Evolutionary conservation across 2,329 filamentous ascomycete genomes (phyloP).

Genomic region (Emergomyces pasteurianus): DNA sequence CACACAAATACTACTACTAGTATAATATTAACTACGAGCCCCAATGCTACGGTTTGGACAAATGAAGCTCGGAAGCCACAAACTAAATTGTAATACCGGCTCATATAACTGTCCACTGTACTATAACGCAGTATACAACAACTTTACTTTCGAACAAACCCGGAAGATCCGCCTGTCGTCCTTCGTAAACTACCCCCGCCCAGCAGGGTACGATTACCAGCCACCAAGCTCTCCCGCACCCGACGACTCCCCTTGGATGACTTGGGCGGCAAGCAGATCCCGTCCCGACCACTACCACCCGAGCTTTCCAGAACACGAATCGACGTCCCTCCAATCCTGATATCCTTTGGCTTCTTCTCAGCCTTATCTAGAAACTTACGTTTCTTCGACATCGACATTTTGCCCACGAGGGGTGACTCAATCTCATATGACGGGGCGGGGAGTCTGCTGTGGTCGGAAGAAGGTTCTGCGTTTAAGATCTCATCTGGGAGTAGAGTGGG

Average conservation of each 20-base stretch:
- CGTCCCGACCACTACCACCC: constrained; percentile 19
- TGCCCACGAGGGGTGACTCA: constrained; percentile 3
- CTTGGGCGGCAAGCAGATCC: constrained; percentile 35
- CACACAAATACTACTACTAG: too few relatives aligned
- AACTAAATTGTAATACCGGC: not conserved
- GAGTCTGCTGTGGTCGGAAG: constrained; percentile 22
- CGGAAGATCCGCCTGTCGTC: constrained; percentile 23
- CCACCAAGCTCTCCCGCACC: constrained; percentile 30
- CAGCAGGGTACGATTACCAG: constrained; percentile 18
- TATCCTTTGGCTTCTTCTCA: constrained; percentile 39
- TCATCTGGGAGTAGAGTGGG: constrained; percentile 41
- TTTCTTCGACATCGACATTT: constrained; percentile 25
- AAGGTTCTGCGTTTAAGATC: constrained; percentile 37
- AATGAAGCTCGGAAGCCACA: not conserved
- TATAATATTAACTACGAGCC: too few relatives aligned
- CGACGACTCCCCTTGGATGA: constrained; percentile 28
- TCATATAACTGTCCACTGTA: not conserved
- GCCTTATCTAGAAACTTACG: constrained; percentile 38
- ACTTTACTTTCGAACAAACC: constrained; percentile 20
- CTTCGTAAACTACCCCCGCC: constrained; percentile 26
- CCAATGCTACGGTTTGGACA: too few relatives aligned
- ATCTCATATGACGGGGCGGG: constrained; percentile 33
- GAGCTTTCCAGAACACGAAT: constrained; percentile 37
- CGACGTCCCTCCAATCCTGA: constrained; percentile 37
- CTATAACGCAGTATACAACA: not conserved